phyloP scores from a whole-genome alignment of 1,284 basidiomycete species.

The Rhodotorula sp. region DNA sequence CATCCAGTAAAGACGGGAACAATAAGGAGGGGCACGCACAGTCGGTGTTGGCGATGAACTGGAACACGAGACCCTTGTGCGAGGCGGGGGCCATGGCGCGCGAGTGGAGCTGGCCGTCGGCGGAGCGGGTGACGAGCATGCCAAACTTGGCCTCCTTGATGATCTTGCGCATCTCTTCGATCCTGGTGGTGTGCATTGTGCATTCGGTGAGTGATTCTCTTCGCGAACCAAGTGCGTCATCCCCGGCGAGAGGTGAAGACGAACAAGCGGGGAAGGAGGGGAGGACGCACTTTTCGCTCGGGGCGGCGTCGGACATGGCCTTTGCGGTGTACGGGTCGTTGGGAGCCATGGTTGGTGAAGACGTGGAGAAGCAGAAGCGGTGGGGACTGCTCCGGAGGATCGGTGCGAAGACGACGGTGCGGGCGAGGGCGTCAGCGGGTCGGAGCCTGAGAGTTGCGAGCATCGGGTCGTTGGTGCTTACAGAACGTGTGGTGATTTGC shows the following conservation, averaged over 20 bases:
- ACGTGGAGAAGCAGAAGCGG: not conserved
- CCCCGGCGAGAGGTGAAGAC: no score
- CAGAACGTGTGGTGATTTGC: not conserved
- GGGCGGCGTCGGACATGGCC: constrained; percentile 28
- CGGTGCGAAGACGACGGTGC: not conserved
- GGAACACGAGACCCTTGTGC: constrained; percentile 51
- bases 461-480: not conserved
- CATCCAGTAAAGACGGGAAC: not conserved
- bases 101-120: constrained; percentile 73
- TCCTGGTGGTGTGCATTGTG: not conserved
- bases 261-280: not conserved
- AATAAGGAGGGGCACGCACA: constrained; percentile 42
- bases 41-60: constrained; percentile 74
- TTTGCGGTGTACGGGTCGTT: constrained; percentile 42
- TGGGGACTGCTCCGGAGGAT: not conserved
- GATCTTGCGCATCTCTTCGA: constrained; percentile 29
- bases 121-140: constrained; percentile 76
- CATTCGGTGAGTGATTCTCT: no score
- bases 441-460: constrained; percentile 9
- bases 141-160: constrained; percentile 52
- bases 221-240: no score
- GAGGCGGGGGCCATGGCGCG: constrained; percentile 58
- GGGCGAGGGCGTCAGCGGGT: not conserved
- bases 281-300: constrained; percentile 23
- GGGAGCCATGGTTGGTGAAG: constrained; percentile 10